Conservation (phyloP, 2,329 filamentous ascomycete species). For the Cladobotryum mycophilum region DNA sequence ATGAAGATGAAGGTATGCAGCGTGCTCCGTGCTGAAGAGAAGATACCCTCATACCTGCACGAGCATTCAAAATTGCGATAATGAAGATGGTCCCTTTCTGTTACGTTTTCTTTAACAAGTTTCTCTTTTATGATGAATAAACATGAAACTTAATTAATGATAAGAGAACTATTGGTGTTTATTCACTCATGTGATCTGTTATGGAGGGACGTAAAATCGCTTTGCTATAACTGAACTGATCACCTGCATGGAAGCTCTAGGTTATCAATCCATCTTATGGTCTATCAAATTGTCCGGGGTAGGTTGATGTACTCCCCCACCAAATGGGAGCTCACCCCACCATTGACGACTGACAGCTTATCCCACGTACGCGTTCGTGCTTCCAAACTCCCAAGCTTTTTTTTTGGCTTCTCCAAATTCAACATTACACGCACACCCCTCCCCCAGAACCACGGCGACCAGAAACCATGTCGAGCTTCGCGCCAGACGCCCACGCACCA, state of each 20-base stretch:
- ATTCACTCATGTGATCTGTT: too few species aligned
- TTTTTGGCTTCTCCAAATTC: background rate
- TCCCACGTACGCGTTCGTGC: background rate
- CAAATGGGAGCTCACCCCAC: background rate
- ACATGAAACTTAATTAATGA: too few species aligned
- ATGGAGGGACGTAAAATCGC: too few species aligned
- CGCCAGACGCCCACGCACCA: conserved; percentile 22
- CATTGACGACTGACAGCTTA: background rate
- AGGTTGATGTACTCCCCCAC: background rate
- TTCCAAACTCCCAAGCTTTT: background rate
- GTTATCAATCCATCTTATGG: background rate
- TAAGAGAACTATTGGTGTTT: too few species aligned
- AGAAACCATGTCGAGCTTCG: conserved; percentile 24
- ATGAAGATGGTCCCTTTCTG: too few species aligned
- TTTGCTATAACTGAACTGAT: background rate
- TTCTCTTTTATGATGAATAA: too few species aligned
- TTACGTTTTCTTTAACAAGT: too few species aligned
- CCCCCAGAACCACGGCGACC: background rate
- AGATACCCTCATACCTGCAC: background rate
- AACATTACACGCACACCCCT: background rate
- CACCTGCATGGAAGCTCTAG: background rate
- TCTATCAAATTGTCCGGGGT: background rate
- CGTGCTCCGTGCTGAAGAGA: background rate
- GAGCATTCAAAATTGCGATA: too few species aligned
- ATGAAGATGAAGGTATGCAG: background rate